Conservation (phyloP, 2,329 filamentous ascomycete genomes). For the Fusarium coicis region DNA sequence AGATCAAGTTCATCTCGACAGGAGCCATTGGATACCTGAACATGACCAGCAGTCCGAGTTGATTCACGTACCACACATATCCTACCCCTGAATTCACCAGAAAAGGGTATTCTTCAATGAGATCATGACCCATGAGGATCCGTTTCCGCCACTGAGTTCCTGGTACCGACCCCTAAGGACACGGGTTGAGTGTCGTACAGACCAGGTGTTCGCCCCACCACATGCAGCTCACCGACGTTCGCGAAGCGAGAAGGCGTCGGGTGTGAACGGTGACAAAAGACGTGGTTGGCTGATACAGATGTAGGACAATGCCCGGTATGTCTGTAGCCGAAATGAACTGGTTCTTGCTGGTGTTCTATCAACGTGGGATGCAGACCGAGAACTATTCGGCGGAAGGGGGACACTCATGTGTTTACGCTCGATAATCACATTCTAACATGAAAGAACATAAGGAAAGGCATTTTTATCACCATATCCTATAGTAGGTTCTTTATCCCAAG, state of each 20-base stretch:
- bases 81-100: neutral
- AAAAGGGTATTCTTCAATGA: neutral
- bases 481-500: neutral
- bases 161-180: neutral
- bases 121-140: neutral
- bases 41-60: neutral
- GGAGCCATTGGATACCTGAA: neutral
- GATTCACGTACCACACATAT: neutral
- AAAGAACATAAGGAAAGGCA: neutral
- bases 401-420: neutral
- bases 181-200: constrained; percentile 22
- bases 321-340: constrained; percentile 26
- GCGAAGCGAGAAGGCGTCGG: constrained; percentile 39
- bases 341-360: neutral
- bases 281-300: constrained; percentile 13
- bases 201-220: constrained; percentile 29
- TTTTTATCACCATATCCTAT: neutral
- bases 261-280: constrained; percentile 1
- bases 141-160: neutral
- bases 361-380: neutral
- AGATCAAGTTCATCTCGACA: no score
- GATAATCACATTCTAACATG: neutral
- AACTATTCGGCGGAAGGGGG: neutral
- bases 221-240: constrained; percentile 27
- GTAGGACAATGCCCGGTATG: constrained; percentile 17